Base-by-base conservation (phyloP, 169 alveolate genomes). In the Eimeria mitis region DNA sequence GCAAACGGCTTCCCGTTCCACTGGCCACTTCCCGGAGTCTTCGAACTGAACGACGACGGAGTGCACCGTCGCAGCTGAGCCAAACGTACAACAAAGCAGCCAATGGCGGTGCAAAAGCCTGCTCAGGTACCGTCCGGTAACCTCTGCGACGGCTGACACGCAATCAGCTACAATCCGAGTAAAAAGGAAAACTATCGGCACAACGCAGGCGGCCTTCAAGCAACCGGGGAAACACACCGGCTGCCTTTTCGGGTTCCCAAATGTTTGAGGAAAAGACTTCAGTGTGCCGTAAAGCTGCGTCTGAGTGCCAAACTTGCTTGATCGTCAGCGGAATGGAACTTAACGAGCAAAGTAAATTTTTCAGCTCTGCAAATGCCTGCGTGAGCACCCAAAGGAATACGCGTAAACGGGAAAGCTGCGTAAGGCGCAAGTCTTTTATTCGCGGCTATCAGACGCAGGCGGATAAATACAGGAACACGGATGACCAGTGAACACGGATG, bases 21-120 rank as follows among this genome's bases (percentile, higher is more conserved):
- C 90, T 2, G 96, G 96, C 96, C 96, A 94, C 94, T 70, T 89
- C 47, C 92, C 89, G 54, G 96, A 94, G 75, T 70, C 92, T 52
- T 94, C 96, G 47, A 94, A 94, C 63, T 94, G 89, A 79, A 94
- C 59, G 34, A 94, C 96, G 56, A 94, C 94, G 40, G 89, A 68
- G 71, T 94, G 94, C 89, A 85, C 83, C 5, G 95, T 89, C 47
- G 95, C 40, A 37, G 75, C 91, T 84, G 91, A 84, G 75, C 78
- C 83, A 73, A 84, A 40, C 1, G 37, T 42, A n/a, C 68, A 16
- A 78, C 5, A 52, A 28, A 78, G 56, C 34, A 1, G 56, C 79
- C n/a, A 25, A 25, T 78, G 31, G 88, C 42, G 49, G 13, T 28
- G 68, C 40, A 3, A 19, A n/a, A 0, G 65, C n/a, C 61, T 47